These are phyloP conservation scores for Fusarium caatingaense DNA, from an alignment of 2,329 filamentous ascomycete species.

Conservation along the genomic window DNA sequence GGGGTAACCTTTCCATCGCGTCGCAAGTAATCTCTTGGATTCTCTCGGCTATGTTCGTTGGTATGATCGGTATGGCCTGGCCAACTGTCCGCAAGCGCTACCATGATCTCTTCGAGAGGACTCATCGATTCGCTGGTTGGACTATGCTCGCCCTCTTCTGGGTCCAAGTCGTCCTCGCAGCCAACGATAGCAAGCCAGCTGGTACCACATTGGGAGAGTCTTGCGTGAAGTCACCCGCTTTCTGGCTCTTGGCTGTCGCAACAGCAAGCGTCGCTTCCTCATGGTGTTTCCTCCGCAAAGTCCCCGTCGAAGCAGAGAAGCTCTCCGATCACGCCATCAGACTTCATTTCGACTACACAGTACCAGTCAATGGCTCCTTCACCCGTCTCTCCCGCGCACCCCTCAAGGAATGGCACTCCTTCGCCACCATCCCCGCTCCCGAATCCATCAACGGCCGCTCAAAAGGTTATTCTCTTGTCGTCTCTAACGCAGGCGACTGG, in stretches of 20 bases:
- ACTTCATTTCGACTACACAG: slow-evolving; percentile 74
- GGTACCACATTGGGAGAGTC: slow-evolving; percentile 51
- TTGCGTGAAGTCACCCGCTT: slow-evolving; percentile 54
- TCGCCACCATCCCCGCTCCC: slow-evolving; percentile 76
- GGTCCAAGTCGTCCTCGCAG: slow-evolving; percentile 67
- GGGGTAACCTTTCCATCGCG: slow-evolving; percentile 52
- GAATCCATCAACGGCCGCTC: slow-evolving; percentile 42
- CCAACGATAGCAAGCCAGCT: slow-evolving; percentile 54
- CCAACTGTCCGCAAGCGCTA: slow-evolving; percentile 70
- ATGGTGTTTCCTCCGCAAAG: slow-evolving; percentile 77
- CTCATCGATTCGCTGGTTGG: slow-evolving; percentile 80
- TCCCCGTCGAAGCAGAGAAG: slow-evolving; percentile 72
- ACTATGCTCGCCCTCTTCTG: slow-evolving; percentile 74
- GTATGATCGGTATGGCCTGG: slow-evolving; percentile 71
- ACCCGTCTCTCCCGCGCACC: slow-evolving; percentile 70
- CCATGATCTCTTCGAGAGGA: slow-evolving; percentile 77
- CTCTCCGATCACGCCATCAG: slow-evolving; percentile 80
- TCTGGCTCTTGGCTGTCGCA: slow-evolving; percentile 76
- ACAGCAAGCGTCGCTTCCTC: slow-evolving; percentile 75
- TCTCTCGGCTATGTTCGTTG: slow-evolving; percentile 67
- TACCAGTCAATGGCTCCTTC: slow-evolving; percentile 61
- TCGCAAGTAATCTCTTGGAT: slow-evolving; percentile 64
- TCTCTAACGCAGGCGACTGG: slow-evolving; percentile 82
- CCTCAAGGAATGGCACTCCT: slow-evolving; percentile 78
- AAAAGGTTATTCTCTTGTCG: slow-evolving; percentile 72